These are phyloP conservation scores for Microstegium vimineum DNA, from an alignment of 176 grass and related monocot species.

Conservation along the genomic window DNA sequence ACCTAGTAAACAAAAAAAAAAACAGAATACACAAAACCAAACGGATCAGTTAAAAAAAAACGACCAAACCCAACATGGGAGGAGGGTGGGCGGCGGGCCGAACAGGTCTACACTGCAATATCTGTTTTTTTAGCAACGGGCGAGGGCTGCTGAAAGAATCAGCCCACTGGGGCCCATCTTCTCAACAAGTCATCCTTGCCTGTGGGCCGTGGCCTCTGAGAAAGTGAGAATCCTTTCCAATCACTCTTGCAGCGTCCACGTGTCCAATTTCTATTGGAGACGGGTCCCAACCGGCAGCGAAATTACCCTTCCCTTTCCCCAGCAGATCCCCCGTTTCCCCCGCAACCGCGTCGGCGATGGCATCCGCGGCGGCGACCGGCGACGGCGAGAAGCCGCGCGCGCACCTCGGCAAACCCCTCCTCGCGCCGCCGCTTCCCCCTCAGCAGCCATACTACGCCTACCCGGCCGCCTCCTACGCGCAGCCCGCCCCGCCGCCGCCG, in stretches of 20 bases:
- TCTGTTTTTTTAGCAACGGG: too few relatives aligned
- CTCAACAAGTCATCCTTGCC: background rate
- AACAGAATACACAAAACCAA: too few relatives aligned
- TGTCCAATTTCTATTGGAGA: background rate
- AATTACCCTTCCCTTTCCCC: background rate
- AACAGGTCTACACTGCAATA: too few relatives aligned
- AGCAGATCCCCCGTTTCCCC: background rate
- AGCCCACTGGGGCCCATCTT: background rate
- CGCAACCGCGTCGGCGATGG: slow-evolving; percentile 26
- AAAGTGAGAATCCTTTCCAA: background rate
- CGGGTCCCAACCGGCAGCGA: background rate
- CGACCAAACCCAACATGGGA: too few relatives aligned
- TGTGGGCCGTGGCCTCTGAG: background rate
- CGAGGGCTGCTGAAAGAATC: background rate
- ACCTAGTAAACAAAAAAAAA: too few relatives aligned
- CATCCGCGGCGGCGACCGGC: background rate
- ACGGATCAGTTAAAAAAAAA: too few relatives aligned
- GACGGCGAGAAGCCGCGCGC: slow-evolving; percentile 19
- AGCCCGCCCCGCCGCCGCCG: background rate
- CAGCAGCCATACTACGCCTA: slow-evolving; percentile 41
- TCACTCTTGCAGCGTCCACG: background rate
- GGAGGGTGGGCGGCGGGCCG: too few relatives aligned
- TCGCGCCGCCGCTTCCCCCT: background rate
- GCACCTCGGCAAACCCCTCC: background rate
- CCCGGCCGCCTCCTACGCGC: slow-evolving; percentile 24